These are phyloP conservation scores for Selaginella tamariscina DNA, from an alignment of 75 land plant species.

Conservation along the genomic window DNA sequence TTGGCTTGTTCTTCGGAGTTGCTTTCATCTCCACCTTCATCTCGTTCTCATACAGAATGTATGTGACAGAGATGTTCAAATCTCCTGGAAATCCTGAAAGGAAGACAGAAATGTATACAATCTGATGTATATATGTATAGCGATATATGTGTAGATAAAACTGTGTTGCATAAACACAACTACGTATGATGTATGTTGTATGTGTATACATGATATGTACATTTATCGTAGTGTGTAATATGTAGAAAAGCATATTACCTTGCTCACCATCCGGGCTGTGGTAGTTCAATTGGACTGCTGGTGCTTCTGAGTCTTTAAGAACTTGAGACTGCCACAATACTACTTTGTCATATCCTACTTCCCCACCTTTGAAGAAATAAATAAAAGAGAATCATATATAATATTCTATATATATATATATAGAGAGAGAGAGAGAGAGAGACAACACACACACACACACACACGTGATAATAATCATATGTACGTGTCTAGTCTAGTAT, in stretches of 20 bases:
- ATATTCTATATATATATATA: slow-evolving; percentile 14
- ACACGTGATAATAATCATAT: no score
- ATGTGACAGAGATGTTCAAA: slow-evolving; percentile 53
- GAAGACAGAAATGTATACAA: not conserved
- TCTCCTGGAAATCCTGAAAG: slow-evolving; percentile 69
- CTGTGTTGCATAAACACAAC: no score
- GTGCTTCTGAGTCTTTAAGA: slow-evolving; percentile 27
- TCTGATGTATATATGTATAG: no score
- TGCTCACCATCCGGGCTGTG: slow-evolving; percentile 70
- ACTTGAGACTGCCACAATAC: slow-evolving; percentile 43
- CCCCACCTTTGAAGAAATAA: slow-evolving; percentile 33
- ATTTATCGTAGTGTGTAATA: no score
- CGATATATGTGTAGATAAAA: no score
- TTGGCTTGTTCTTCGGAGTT: slow-evolving; percentile 58
- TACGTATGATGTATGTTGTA: no score
- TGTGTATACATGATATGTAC: no score
- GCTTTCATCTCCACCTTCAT: slow-evolving; percentile 81
- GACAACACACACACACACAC: no score
- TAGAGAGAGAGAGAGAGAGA: slow-evolving; percentile 7
- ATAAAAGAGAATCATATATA: not conserved
- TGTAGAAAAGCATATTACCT: slow-evolving; percentile 32
- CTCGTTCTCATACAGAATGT: slow-evolving; percentile 42
- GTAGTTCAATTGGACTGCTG: slow-evolving; percentile 48
- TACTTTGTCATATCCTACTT: slow-evolving; percentile 44
- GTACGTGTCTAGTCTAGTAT: no score